Base-by-base conservation (phyloP, 768 basidiomycete genomes). In the Calocera viscosa region DNA sequence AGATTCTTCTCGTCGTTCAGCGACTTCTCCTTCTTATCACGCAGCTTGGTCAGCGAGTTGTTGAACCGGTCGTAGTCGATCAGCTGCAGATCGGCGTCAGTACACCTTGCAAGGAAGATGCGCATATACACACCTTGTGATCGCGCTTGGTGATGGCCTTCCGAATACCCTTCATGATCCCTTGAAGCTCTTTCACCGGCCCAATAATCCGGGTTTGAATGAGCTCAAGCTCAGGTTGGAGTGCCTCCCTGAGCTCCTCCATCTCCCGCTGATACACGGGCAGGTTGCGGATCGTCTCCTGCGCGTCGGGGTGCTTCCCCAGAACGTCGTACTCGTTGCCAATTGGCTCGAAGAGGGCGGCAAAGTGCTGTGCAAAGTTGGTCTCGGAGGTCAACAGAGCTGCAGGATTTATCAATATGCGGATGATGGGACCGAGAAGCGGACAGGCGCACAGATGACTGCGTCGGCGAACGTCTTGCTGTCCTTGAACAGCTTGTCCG, bases 21-120 rank as follows among this genome's bases (percentile, higher is more conserved):
- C 22, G 90, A 87, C 78, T 97, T 99, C 74, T 99, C 95, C 78
- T 97, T 95, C 84, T 99, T 99, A 76, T 99, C 95, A 67, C 96
- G 82, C 67, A 98, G 80, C 77, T 99, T 98, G 67, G 88, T 93
- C 70, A 97, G 78, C 22, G 92, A 91, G 73, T 96, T 97, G 77
- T 97, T 98, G 82, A 85, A 90, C 64, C 96, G 88, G 79, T 99
- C 96, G 71, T 87, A 99, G 77, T 99, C 96, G 28, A 88, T 80
- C 67, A 97, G 81, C 90, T 91, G 35, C 5, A 64, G 30, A 43
- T n/a, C 26, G 19, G 63, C 30, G 17, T 32, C 28, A 43, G 5
- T 2, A 38, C 7, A 60, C 19, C 19, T 22, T 41, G 24, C 8
- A 33, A 30, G 3, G 30, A 33, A n/a, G n/a, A 30, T 34, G 14